Conservation (phyloP, 768 basidiomycete species). For the Boletellus sp. region DNA sequence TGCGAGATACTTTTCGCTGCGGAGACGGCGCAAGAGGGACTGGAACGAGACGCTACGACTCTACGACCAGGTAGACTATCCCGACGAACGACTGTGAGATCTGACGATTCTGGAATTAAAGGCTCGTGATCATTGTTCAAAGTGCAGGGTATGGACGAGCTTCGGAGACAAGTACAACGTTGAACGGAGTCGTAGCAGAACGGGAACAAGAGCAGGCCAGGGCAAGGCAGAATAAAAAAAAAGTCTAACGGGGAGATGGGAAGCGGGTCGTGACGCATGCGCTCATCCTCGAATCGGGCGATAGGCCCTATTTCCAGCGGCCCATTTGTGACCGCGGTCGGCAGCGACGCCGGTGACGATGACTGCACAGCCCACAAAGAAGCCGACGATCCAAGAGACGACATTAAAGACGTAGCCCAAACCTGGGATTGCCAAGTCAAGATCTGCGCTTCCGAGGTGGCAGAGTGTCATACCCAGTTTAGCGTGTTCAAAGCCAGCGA, state of each 20-base stretch:
- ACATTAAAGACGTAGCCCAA: conserved; percentile 56
- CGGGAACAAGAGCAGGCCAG: background rate
- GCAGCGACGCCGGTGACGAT: conserved; percentile 58
- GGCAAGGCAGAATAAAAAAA: background rate
- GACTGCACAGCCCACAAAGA: conserved; percentile 51
- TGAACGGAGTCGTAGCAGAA: background rate
- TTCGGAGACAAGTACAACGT: background rate
- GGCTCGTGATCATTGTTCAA: background rate
- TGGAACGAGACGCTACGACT: conserved; percentile 85
- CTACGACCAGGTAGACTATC: conserved; percentile 82
- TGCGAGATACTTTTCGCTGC: conserved; percentile 75
- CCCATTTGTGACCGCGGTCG: conserved; percentile 55
- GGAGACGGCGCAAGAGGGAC: conserved; percentile 75
- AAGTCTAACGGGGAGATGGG: background rate
- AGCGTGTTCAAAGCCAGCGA: conserved; percentile 53
- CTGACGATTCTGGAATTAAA: background rate
- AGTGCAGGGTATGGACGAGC: conserved; percentile 6
- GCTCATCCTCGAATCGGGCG: conserved; percentile 25
- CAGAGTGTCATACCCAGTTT: conserved; percentile 48
- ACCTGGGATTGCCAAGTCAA: conserved; percentile 38
- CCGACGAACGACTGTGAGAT: conserved; percentile 42
- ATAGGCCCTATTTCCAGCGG: conserved; percentile 73
- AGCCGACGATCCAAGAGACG: conserved; percentile 56
- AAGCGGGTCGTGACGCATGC: background rate
- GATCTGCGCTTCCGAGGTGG: background rate